These are phyloP conservation scores for Ceratopteris richardii DNA, from an alignment of 75 land plant genomes.

Conservation along the genomic window DNA sequence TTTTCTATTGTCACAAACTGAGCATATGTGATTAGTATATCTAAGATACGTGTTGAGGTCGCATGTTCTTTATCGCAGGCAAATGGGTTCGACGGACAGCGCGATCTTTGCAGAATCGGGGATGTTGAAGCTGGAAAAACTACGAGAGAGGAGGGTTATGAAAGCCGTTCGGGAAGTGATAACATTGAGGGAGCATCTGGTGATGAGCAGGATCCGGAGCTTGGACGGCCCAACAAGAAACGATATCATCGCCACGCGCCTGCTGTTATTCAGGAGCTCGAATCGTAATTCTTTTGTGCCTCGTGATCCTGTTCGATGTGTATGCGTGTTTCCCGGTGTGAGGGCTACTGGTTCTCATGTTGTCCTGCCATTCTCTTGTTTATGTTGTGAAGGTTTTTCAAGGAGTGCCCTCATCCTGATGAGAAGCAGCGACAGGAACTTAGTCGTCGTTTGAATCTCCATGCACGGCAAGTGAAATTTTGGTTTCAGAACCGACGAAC, in stretches of 20 bases:
- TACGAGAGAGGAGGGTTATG: conserved; percentile 12
- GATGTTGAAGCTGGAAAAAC: background rate
- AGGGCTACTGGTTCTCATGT: no score
- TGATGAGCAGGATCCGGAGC: conserved; percentile 20
- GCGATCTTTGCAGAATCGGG: background rate
- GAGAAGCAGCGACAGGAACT: conserved; percentile 83
- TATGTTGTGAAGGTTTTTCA: conserved; percentile 44
- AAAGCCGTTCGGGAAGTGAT: conserved; percentile 18
- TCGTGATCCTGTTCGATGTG: no score
- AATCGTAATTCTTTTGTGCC: conserved; percentile 9
- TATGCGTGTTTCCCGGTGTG: background rate
- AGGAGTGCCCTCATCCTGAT: conserved; percentile 85
- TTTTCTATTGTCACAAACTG: no score
- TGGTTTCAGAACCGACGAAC: conserved; percentile 88
- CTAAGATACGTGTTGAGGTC: no score
- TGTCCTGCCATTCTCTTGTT: background rate
- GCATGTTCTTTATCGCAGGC: no score
- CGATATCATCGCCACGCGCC: conserved; percentile 18
- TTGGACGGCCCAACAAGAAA: conserved; percentile 10
- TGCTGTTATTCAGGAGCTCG: conserved; percentile 12
- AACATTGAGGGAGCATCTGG: conserved; percentile 21
- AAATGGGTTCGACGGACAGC: background rate
- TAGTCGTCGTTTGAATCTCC: conserved; percentile 61
- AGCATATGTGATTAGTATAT: no score
- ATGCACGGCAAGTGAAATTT: conserved; percentile 73